Evolutionary conservation across 1,284 basidiomycete species (phyloP).

Genomic region (Sporisorium iseilematis-ciliati): DNA sequence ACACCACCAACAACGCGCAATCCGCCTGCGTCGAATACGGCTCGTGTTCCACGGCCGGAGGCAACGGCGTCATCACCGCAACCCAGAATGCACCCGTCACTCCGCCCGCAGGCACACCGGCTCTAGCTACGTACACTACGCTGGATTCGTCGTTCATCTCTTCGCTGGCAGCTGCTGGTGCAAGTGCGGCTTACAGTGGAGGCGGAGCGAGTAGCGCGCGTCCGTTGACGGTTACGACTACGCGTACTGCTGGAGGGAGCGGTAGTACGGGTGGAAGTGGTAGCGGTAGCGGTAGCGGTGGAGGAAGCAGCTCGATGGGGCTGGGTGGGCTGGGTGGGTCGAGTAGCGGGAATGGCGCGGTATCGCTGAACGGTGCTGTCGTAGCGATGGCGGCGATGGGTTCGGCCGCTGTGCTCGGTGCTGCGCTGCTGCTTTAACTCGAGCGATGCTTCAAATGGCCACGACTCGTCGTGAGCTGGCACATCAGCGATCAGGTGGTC

Average conservation of each 20-base stretch:
- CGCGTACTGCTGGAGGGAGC: constrained; percentile 6
- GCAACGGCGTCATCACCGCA: constrained; percentile 19
- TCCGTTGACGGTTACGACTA: constrained; percentile 9
- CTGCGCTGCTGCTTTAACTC: constrained; percentile 18
- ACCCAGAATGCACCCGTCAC: constrained; percentile 43
- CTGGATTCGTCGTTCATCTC: constrained; percentile 28
- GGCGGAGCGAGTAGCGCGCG: constrained; percentile 12
- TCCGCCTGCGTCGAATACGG: constrained; percentile 39
- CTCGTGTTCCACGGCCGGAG: constrained; percentile 28
- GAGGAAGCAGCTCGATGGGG: constrained; percentile 6
- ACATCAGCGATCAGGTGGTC: too few species aligned
- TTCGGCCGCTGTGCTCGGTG: constrained; percentile 13
- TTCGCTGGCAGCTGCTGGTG: constrained; percentile 36
- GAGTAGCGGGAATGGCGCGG: background rate
- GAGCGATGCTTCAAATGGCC: background rate
- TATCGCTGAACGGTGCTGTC: background rate
- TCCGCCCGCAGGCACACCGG: constrained; percentile 30
- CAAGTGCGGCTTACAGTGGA: constrained; percentile 21
- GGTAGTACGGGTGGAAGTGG: constrained; percentile 6
- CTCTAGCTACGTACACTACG: constrained; percentile 32
- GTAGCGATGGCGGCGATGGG: background rate
- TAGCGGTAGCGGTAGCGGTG: background rate
- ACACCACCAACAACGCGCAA: constrained; percentile 36
- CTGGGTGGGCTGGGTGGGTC: constrained; percentile 1
- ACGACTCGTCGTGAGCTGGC: too few species aligned